Conservation (phyloP, 1,284 basidiomycete species). For the Ganoderma sp. region DNA sequence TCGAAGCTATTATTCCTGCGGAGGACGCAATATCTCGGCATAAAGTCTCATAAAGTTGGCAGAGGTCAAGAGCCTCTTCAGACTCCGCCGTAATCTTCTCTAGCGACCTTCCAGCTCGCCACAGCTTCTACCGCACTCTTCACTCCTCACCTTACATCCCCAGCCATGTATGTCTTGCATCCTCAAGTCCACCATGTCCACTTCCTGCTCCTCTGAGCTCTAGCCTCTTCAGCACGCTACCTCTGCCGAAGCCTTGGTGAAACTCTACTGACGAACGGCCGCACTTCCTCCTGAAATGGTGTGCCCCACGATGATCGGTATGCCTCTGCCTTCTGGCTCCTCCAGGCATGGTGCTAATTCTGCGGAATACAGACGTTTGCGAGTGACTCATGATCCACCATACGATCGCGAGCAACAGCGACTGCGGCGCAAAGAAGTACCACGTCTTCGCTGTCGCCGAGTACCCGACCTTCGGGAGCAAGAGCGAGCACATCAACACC, state of each 20-base stretch:
- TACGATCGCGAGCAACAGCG: neutral
- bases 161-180: too few species aligned
- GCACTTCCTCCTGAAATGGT: neutral
- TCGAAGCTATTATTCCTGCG: too few species aligned
- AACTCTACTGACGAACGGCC: neutral
- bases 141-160: neutral
- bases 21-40: too few species aligned
- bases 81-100: conserved; percentile 1
- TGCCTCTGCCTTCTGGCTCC: too few species aligned
- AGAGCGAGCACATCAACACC: neutral
- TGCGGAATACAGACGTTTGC: neutral
- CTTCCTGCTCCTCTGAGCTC: conserved; percentile 3
- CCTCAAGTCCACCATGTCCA: conserved; percentile 6
- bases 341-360: neutral
- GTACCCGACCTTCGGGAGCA: neutral
- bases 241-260: neutral
- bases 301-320: conserved; percentile 3
- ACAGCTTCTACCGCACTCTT: neutral
- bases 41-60: too few species aligned
- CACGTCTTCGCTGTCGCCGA: conserved; percentile 6
- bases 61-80: too few species aligned
- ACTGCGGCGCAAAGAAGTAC: neutral
- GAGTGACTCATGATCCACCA: conserved; percentile 8
- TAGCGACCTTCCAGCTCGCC: neutral
- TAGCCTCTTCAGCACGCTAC: neutral